Percentiles rank a stretch among this genome's conserved stretches.
Evolutionary conservation across 75 land plant species (phyloP).

Genomic region (Selaginella tamariscina): DNA sequence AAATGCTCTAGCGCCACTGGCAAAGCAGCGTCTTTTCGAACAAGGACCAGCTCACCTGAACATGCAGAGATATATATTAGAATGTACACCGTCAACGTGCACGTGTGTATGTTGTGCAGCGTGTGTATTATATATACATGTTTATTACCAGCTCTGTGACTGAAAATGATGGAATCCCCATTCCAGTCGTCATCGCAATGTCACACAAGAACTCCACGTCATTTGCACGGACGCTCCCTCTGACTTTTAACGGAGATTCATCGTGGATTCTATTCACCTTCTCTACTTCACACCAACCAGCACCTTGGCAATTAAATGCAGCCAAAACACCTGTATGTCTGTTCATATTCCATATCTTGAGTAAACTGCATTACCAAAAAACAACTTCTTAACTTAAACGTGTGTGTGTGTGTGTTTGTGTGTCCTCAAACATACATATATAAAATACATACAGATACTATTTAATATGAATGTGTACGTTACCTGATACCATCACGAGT

Average conservation of each 20-base stretch:
- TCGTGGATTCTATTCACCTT: conserved; percentile 64
- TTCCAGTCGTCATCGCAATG: conserved; percentile 57
- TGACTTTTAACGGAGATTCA: conserved; percentile 34
- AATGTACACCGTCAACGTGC: no score
- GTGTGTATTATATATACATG: no score
- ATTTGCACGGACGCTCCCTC: conserved; percentile 39
- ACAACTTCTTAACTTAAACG: no score
- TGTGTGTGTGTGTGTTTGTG: no score
- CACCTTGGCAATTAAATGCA: conserved; percentile 93
- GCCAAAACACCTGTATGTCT: conserved; percentile 74
- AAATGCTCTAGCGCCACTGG: conserved; percentile 66
- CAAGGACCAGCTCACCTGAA: conserved; percentile 43
- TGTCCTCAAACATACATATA: no score
- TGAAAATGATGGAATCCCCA: conserved; percentile 55
- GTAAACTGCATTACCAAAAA: conserved; percentile 71
- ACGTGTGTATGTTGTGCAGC: no score
- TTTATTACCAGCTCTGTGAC: conserved; percentile 32
- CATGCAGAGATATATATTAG: background rate
- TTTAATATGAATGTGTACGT: no score
- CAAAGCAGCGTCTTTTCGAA: conserved; percentile 39
- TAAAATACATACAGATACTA: no score
- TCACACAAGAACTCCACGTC: conserved; percentile 53
- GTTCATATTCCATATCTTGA: conserved; percentile 97
- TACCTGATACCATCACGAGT: conserved; percentile 72
- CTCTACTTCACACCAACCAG: conserved; percentile 74